Evolutionary conservation across 352 stramenopile species (phyloP).

Genomic region (Peronospora tabacina): DNA sequence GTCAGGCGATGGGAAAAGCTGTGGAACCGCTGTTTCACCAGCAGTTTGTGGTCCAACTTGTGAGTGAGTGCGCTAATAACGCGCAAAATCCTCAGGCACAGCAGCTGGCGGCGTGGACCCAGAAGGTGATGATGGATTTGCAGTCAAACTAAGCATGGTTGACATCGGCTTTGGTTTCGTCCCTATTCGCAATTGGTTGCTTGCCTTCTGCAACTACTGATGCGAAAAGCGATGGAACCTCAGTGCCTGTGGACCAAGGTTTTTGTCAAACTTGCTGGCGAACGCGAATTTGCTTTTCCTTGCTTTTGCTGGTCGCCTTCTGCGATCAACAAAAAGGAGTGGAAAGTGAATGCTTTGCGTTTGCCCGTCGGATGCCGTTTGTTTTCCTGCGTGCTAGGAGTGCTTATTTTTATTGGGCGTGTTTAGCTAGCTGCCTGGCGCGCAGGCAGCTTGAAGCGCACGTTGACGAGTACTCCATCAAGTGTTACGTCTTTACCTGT

Average conservation of each 20-base stretch:
- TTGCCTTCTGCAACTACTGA: constrained; percentile 29
- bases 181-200: constrained; percentile 14
- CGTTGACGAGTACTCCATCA: constrained; percentile 5
- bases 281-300: constrained; percentile 9
- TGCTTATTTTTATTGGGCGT: constrained; percentile 33
- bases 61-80: constrained; percentile 64
- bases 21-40: constrained; percentile 57
- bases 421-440: constrained; percentile 10
- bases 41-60: constrained; percentile 62
- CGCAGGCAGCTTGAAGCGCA: constrained; percentile 1
- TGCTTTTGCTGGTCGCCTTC: constrained; percentile 26
- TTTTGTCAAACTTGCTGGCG: constrained; percentile 27
- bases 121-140: constrained; percentile 68
- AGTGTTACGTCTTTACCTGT: constrained; percentile 11
- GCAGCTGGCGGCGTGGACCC: constrained; percentile 65
- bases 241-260: constrained; percentile 6
- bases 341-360: constrained; percentile 5
- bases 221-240: constrained; percentile 1
- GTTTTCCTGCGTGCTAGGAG: constrained; percentile 22
- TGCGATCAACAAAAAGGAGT: constrained; percentile 19
- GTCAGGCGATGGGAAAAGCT: constrained; percentile 61
- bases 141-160: constrained; percentile 37
- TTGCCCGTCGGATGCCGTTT: constrained; percentile 8
- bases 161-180: constrained; percentile 9
- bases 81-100: constrained; percentile 57